Conservation (phyloP, 371 early-diverging fungal genomes). For the Mortierella polycephala region DNA sequence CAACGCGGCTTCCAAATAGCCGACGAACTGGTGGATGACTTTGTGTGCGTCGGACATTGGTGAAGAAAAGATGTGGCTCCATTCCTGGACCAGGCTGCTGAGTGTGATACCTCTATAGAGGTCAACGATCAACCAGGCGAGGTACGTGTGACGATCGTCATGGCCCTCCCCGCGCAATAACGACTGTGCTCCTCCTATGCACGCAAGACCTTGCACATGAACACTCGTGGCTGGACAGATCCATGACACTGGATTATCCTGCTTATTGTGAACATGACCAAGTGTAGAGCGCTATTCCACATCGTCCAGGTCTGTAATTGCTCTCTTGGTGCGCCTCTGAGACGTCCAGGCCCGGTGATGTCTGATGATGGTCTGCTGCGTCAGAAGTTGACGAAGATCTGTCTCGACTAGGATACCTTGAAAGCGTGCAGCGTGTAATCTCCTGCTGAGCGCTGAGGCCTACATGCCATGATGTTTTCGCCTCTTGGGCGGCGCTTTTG, state of each 20-base stretch:
- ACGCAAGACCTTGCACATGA: constrained; percentile 1
- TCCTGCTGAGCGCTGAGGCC: constrained; percentile 4
- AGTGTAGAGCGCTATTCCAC: constrained; percentile 8
- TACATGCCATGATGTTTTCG: background rate
- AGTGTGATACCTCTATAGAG: background rate
- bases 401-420: background rate
- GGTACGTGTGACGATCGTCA: background rate
- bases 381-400: constrained; percentile 14
- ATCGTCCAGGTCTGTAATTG: background rate
- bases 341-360: constrained; percentile 9
- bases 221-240: background rate
- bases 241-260: background rate
- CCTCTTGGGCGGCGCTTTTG: background rate
- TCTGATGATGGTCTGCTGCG: constrained; percentile 10
- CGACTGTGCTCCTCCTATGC: constrained; percentile 1
- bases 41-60: too few relatives aligned
- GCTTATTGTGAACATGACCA: background rate
- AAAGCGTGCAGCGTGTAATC: background rate
- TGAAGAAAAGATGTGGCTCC: background rate
- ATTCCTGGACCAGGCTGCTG: background rate
- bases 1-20: too few relatives aligned
- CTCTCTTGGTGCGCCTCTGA: constrained; percentile 3
- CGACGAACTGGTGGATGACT: too few relatives aligned
- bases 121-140: background rate
- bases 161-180: background rate